Evolutionary conservation across 1,139 yeast genomes (phyloP).

Genomic region (Diutina neorugosa): DNA sequence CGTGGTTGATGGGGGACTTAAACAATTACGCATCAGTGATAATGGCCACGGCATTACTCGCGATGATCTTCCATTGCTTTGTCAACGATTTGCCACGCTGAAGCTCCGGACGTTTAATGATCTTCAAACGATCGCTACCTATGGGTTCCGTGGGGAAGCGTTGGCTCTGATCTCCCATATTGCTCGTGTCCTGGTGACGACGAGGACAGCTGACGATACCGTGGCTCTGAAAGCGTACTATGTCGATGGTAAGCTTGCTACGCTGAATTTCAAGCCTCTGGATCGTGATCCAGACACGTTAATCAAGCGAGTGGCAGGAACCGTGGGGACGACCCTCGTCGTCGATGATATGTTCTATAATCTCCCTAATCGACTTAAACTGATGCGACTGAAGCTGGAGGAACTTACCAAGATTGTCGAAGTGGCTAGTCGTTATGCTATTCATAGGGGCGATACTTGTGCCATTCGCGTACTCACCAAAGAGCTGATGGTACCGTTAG

Average conservation of each 20-base stretch:
- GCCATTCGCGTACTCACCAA: constrained; percentile 48
- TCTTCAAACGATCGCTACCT: constrained; percentile 34
- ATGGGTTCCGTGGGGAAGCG: constrained; percentile 56
- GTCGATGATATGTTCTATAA: constrained; percentile 90
- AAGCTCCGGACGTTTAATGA: constrained; percentile 39
- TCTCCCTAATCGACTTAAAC: constrained; percentile 63
- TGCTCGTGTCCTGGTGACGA: constrained; percentile 61
- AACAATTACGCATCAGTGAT: constrained; percentile 39
- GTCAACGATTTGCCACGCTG: constrained; percentile 49
- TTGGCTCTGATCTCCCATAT: constrained; percentile 50
- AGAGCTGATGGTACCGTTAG: constrained; percentile 30
- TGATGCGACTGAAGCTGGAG: constrained; percentile 56
- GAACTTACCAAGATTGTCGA: constrained; percentile 73
- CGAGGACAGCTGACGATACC: constrained; percentile 47
- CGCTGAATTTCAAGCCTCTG: constrained; percentile 20
- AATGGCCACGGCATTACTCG: constrained; percentile 39
- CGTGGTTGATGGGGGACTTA: constrained; percentile 44
- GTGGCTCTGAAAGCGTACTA: constrained; percentile 66
- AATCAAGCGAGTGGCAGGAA: constrained; percentile 78
- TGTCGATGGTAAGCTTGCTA: constrained; percentile 46
- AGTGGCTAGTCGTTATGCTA: constrained; percentile 72
- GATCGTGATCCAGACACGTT: constrained; percentile 15
- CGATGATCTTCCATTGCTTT: constrained; percentile 34
- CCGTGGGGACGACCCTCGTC: constrained; percentile 69
- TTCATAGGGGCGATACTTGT: constrained; percentile 50